These are phyloP conservation scores for Chlamydomonas urium DNA, from an alignment of 139 green algal genomes.

Conservation along the genomic window DNA sequence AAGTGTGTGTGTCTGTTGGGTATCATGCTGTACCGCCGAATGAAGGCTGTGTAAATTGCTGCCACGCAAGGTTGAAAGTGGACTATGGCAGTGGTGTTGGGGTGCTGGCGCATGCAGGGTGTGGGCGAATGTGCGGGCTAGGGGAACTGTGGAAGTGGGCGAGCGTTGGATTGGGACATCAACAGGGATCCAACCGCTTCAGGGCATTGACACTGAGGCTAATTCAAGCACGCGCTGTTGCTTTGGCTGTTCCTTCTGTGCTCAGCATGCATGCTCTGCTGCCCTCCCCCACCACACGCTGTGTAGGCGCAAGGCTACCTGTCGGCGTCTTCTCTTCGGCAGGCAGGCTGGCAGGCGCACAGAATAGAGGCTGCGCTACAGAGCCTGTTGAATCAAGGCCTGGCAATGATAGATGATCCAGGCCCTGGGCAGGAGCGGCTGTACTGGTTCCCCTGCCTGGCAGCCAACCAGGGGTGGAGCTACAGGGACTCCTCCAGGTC, in stretches of 20 bases:
- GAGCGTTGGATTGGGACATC: not conserved
- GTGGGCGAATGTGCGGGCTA: not conserved
- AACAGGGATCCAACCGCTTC: not conserved
- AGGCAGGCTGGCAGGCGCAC: not conserved
- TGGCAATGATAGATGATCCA: slow-evolving; percentile 75
- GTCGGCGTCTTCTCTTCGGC: not conserved
- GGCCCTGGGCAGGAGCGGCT: slow-evolving; percentile 43
- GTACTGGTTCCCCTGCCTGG: slow-evolving; percentile 75
- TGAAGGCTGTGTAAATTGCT: not conserved
- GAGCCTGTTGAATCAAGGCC: slow-evolving; percentile 56
- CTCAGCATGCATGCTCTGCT: slow-evolving; percentile 1
- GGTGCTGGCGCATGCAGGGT: not conserved
- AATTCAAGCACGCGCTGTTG: no score
- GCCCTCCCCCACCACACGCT: not conserved
- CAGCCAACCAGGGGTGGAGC: slow-evolving; percentile 7
- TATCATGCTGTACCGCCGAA: not conserved
- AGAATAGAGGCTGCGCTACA: slow-evolving; percentile 17
- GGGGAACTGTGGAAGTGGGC: not conserved
- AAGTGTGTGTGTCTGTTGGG: not conserved
- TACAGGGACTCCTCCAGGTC: no score
- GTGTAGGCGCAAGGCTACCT: slow-evolving; percentile 1
- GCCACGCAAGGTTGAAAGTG: not conserved
- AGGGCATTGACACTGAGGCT: no score
- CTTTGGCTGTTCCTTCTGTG: no score
- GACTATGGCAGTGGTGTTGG: not conserved